Evolutionary conservation across 257 asterid genomes (phyloP).

Genomic region (Anisodus tanguticus): DNA sequence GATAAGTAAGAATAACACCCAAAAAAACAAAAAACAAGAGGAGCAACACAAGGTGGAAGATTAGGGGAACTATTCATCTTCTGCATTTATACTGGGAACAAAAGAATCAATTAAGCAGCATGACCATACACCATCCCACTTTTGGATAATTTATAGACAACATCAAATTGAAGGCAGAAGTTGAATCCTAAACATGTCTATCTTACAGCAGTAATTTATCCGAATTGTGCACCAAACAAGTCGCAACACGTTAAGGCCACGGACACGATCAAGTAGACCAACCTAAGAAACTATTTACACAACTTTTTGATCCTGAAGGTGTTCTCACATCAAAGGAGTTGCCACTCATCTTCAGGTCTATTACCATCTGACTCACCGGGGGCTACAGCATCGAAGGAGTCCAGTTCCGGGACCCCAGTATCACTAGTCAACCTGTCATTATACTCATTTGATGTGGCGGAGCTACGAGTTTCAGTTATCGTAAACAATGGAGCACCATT

Average conservation of each 20-base stretch:
- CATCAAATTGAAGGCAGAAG: constrained; percentile 3
- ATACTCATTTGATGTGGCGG: constrained; percentile 37
- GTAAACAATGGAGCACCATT: constrained; percentile 94
- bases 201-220: constrained; percentile 19
- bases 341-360: constrained; percentile 93
- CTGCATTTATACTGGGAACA: neutral
- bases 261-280: neutral
- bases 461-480: constrained; percentile 54
- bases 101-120: neutral
- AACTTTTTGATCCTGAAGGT: constrained; percentile 24
- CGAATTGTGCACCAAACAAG: constrained; percentile 19
- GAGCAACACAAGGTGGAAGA: neutral
- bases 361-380: constrained; percentile 42
- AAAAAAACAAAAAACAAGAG: neutral
- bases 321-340: constrained; percentile 61
- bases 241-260: neutral
- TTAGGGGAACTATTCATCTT: neutral
- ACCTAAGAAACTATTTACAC: constrained; percentile 35
- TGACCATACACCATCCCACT: neutral
- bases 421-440: constrained; percentile 30
- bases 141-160: constrained; percentile 10
- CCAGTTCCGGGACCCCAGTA: constrained; percentile 41
- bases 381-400: constrained; percentile 34
- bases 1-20: neutral
- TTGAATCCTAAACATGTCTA: constrained; percentile 20